Evolutionary conservation across 108 stramenopile species (phyloP).

Genomic region (Discostella pseudostelligera): DNA sequence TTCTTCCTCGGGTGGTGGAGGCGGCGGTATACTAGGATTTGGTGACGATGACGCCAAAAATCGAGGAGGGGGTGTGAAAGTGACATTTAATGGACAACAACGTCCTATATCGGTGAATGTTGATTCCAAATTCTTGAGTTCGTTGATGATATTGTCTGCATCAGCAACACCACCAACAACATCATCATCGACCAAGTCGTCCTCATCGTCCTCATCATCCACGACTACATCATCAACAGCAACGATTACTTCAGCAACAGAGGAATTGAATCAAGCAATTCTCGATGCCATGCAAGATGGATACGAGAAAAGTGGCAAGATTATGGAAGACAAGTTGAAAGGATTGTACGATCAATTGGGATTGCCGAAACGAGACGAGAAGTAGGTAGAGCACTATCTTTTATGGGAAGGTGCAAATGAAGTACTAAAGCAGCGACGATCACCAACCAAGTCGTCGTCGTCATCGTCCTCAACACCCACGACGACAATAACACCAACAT

Average conservation of each 20-base stretch:
- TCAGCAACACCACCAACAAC: not conserved
- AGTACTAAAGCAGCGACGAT: too few relatives aligned
- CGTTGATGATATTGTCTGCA: constrained; percentile 2
- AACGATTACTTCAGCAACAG: not conserved
- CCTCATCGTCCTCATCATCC: constrained; percentile 7
- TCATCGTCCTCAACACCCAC: too few relatives aligned
- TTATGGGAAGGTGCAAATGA: too few relatives aligned
- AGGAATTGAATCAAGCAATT: constrained; percentile 39
- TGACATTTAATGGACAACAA: constrained; percentile 38
- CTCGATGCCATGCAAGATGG: constrained; percentile 41
- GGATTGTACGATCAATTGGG: constrained; percentile 47
- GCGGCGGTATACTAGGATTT: constrained; percentile 10
- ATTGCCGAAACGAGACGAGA: too few relatives aligned
- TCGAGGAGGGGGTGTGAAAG: constrained; percentile 36
- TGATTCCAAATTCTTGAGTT: constrained; percentile 41
- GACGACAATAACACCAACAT: too few relatives aligned
- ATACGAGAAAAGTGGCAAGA: constrained; percentile 24
- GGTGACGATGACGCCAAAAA: not conserved
- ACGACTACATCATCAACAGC: not conserved
- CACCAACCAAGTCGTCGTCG: too few relatives aligned
- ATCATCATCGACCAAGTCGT: not conserved
- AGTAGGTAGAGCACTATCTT: too few relatives aligned
- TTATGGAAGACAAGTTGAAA: constrained; percentile 42
- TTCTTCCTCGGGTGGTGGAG: not conserved
- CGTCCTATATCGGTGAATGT: constrained; percentile 37